These are phyloP conservation scores for Priceomyces medius DNA, from an alignment of 805 yeast genomes.

Conservation along the genomic window DNA sequence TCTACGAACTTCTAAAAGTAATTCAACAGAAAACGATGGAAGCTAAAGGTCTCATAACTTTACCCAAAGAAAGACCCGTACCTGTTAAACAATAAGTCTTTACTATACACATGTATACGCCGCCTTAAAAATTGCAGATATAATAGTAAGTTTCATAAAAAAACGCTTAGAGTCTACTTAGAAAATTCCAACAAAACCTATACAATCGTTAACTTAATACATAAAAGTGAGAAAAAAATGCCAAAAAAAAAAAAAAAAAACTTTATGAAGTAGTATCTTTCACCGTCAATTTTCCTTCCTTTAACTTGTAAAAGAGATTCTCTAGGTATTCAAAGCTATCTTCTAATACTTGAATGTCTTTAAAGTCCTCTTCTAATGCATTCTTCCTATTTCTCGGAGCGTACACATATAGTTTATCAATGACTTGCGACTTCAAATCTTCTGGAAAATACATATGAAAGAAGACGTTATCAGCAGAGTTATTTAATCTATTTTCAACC, in stretches of 20 bases:
- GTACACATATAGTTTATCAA: slow-evolving; percentile 24
- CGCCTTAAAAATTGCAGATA: too few species aligned
- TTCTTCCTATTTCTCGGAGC: slow-evolving; percentile 28
- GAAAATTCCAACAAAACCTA: too few species aligned
- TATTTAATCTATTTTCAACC: slow-evolving; percentile 24
- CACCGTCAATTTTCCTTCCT: slow-evolving; percentile 12
- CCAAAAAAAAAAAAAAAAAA: too few species aligned
- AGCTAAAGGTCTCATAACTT: slow-evolving; percentile 14
- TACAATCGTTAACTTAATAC: too few species aligned
- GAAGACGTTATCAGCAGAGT: slow-evolving; percentile 19
- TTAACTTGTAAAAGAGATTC: slow-evolving; percentile 11
- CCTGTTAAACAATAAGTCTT: slow-evolving; percentile 1
- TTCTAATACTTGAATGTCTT: slow-evolving; percentile 12
- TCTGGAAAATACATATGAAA: slow-evolving; percentile 35
- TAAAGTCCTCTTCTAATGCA: slow-evolving; percentile 24
- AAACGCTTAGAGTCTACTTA: too few species aligned
- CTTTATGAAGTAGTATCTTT: slow-evolving; percentile 11
- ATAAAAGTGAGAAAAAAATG: too few species aligned
- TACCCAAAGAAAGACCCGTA: slow-evolving; percentile 20
- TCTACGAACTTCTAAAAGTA: slow-evolving; percentile 18
- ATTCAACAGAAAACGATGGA: slow-evolving; percentile 20
- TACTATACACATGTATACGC: too few species aligned
- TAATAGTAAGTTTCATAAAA: too few species aligned
- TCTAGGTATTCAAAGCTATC: slow-evolving; percentile 10
- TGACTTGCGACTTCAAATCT: slow-evolving; percentile 22